These are phyloP conservation scores for Adansonia rubrostipa DNA, from an alignment of 441 rosid genomes.

Conservation along the genomic window DNA sequence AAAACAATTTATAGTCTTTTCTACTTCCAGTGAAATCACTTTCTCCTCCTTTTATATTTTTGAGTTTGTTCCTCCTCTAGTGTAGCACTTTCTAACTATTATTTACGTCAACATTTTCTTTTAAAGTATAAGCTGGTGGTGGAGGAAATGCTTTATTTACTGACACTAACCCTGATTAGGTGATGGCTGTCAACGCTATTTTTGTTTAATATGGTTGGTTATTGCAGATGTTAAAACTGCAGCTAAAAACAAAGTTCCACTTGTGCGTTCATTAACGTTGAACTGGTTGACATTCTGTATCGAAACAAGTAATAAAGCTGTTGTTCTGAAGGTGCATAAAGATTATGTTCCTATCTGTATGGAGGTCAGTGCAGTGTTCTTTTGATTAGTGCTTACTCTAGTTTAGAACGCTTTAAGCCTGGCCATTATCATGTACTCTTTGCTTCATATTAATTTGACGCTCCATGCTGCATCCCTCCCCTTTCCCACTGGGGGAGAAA, in stretches of 20 bases:
- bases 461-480: not conserved
- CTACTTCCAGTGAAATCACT: not conserved
- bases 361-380: slow-evolving; percentile 72
- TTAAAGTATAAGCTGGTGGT: not conserved
- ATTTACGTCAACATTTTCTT: not conserved
- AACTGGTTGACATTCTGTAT: slow-evolving; percentile 95
- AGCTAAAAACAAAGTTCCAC: slow-evolving; percentile 96
- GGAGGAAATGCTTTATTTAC: not conserved
- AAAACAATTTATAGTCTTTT: not conserved
- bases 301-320: slow-evolving; percentile 95
- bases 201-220: slow-evolving; percentile 29
- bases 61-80: not conserved
- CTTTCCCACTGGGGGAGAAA: not conserved
- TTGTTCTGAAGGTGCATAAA: slow-evolving; percentile 88
- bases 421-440: not conserved
- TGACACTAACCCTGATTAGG: not conserved
- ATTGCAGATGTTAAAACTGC: slow-evolving; percentile 87
- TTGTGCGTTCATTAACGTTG: slow-evolving; percentile 97
- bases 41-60: not conserved
- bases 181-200: slow-evolving; percentile 23
- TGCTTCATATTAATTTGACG: not conserved
- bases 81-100: not conserved
- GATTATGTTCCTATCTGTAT: slow-evolving; percentile 96
- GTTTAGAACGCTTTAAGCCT: not conserved
- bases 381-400: not conserved